A percentile compares a stretch with the other conserved stretches of the same genome.
These are phyloP conservation scores for Fusarium sp. DNA, from an alignment of 2,329 filamentous ascomycete genomes.

Conservation along the genomic window DNA sequence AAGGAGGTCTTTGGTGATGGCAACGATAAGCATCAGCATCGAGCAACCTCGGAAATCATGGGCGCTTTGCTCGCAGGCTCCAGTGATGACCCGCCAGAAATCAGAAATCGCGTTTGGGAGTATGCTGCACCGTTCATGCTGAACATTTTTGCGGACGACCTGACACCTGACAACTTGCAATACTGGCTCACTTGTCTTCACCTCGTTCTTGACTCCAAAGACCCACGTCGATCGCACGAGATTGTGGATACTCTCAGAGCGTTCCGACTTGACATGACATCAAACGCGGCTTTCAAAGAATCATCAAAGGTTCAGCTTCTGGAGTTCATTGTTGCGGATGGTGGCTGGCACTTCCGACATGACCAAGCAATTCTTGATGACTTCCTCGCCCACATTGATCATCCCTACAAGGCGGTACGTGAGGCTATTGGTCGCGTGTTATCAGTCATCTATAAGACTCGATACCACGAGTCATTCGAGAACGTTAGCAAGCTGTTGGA, in stretches of 20 bases:
- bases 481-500: constrained; percentile 80
- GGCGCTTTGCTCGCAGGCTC: constrained; percentile 85
- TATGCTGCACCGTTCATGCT: constrained; percentile 91
- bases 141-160: constrained; percentile 85
- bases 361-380: constrained; percentile 89
- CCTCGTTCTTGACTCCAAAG: constrained; percentile 85
- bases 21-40: constrained; percentile 96
- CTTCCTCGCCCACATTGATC: constrained; percentile 90
- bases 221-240: constrained; percentile 87
- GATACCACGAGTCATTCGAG: constrained; percentile 93
- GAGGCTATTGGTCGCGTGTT: constrained; percentile 94
- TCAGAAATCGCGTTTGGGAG: constrained; percentile 82
- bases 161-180: constrained; percentile 91
- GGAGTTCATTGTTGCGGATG: constrained; percentile 85
- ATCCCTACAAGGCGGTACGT: constrained; percentile 96
- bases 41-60: constrained; percentile 92
- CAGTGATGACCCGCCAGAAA: constrained; percentile 77
- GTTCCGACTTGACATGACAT: constrained; percentile 92
- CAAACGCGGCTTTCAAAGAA: constrained; percentile 98
- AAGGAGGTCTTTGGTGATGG: constrained; percentile 86
- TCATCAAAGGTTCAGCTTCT: constrained; percentile 94
- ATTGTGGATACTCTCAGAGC: constrained; percentile 82
- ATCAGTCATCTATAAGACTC: constrained; percentile 86
- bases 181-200: constrained; percentile 98
- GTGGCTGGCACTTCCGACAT: constrained; percentile 95